These are phyloP conservation scores for Neurospora tetraspora DNA, from an alignment of 495 filamentous ascomycete species.

Conservation along the genomic window DNA sequence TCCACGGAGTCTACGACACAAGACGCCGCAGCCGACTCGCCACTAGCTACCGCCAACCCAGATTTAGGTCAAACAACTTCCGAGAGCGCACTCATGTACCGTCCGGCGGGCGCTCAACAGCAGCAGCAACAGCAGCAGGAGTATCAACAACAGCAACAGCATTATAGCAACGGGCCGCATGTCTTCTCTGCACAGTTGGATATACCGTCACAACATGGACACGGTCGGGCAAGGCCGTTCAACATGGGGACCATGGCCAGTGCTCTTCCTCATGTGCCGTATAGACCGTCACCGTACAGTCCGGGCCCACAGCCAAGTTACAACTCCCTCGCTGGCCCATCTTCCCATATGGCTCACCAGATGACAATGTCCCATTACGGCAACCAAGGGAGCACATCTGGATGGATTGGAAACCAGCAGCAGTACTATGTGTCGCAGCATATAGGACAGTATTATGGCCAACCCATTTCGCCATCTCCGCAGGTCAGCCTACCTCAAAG, in stretches of 20 bases:
- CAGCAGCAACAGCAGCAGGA: constrained; percentile 12
- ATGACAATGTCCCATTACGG: constrained; percentile 38
- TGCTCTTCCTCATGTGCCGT: constrained; percentile 28
- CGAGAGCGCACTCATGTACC: not conserved
- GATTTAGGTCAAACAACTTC: not conserved
- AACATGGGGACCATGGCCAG: constrained; percentile 31
- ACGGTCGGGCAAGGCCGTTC: constrained; percentile 23
- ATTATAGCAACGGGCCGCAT: constrained; percentile 22
- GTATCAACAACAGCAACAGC: constrained; percentile 13
- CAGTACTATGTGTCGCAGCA: constrained; percentile 35
- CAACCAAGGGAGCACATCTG: constrained; percentile 23
- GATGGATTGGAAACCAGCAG: constrained; percentile 20
- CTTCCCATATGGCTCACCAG: constrained; percentile 32
- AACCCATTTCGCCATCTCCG: constrained; percentile 24
- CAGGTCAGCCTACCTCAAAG: constrained; percentile 22
- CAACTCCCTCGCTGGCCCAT: constrained; percentile 23
- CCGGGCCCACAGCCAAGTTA: constrained; percentile 28
- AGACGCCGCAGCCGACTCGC: not conserved
- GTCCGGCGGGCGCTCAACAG: not conserved
- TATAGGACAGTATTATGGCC: constrained; percentile 28
- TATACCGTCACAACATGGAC: constrained; percentile 23
- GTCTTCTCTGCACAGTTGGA: constrained; percentile 29
- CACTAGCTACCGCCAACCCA: constrained; percentile 2
- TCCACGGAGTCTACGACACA: constrained; percentile 1
- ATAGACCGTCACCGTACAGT: constrained; percentile 24